Percentiles rank a stretch among this genome's conserved stretches.
Evolutionary conservation across 345 rosid species (phyloP).

Genomic region (Durio zibethinus): DNA sequence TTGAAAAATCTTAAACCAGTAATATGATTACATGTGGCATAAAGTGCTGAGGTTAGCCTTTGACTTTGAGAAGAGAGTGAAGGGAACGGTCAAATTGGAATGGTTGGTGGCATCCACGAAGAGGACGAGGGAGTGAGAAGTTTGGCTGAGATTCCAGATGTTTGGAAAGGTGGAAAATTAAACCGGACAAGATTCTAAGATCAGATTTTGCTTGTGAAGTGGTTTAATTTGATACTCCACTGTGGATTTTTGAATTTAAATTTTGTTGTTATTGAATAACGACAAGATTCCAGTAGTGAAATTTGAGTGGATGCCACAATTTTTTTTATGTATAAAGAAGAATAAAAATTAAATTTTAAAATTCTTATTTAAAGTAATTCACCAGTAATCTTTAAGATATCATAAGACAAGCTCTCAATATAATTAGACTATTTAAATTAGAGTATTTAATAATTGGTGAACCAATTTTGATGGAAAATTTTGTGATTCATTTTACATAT

Average conservation of each 20-base stretch:
- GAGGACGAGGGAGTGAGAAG: background rate
- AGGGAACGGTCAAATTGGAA: background rate
- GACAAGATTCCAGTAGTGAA: too few species aligned
- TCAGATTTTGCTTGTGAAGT: slow-evolving; percentile 1
- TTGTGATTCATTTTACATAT: too few species aligned
- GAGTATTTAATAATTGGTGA: too few species aligned
- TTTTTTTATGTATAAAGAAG: too few species aligned
- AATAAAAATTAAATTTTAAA: too few species aligned
- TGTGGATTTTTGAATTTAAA: background rate
- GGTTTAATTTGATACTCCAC: background rate
- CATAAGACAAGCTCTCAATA: too few species aligned
- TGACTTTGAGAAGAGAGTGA: background rate
- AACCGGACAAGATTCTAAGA: background rate
- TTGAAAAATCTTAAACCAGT: background rate
- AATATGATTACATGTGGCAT: background rate
- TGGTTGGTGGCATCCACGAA: background rate
- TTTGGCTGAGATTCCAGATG: background rate
- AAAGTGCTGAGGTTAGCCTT: background rate
- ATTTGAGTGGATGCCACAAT: too few species aligned
- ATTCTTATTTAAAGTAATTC: too few species aligned
- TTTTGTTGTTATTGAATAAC: too few species aligned
- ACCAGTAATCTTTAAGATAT: too few species aligned
- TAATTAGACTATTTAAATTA: too few species aligned
- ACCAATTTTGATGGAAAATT: too few species aligned
- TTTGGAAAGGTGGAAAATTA: background rate